Conservation (phyloP, 2,329 filamentous ascomycete species). For the Claviceps humidiphila region DNA sequence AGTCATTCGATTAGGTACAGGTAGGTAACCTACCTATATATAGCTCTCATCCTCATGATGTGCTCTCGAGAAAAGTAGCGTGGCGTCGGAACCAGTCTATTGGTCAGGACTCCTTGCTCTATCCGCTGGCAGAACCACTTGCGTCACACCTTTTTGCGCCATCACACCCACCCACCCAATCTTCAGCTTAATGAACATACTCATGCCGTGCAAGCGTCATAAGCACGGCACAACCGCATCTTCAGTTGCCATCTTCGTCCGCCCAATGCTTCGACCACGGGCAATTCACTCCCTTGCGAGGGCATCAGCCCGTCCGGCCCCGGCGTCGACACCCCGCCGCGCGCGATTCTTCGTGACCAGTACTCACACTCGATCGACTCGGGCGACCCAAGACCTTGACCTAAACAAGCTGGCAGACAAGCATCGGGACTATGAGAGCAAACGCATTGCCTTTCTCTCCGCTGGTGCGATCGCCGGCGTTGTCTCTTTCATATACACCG, state of each 20-base stretch:
- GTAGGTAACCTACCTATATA: too few relatives aligned
- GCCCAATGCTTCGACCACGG: conserved; percentile 4
- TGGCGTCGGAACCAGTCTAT: not conserved
- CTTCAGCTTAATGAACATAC: not conserved
- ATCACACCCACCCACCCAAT: not conserved
- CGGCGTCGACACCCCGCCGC: conserved; percentile 12
- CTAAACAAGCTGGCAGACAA: conserved; percentile 33
- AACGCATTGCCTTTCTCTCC: conserved; percentile 37
- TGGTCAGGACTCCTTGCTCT: not conserved
- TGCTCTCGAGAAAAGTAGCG: too few relatives aligned
- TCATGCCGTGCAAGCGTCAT: not conserved
- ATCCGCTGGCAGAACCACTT: not conserved
- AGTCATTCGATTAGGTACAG: too few relatives aligned
- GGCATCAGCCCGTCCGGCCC: conserved; percentile 1
- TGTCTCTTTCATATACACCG: conserved; percentile 37
- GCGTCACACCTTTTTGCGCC: not conserved
- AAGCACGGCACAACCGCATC: not conserved
- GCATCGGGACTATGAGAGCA: conserved; percentile 35
- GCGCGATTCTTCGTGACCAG: conserved; percentile 17
- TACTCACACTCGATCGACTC: conserved; percentile 9
- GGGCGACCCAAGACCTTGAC: conserved; percentile 35
- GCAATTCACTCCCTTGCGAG: conserved; percentile 1
- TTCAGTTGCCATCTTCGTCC: not conserved
- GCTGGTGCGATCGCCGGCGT: conserved; percentile 37
- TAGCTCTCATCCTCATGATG: too few relatives aligned